phyloP scores from a whole-genome alignment of 2,329 filamentous ascomycete genomes.

The Colletotrichum agaves region DNA sequence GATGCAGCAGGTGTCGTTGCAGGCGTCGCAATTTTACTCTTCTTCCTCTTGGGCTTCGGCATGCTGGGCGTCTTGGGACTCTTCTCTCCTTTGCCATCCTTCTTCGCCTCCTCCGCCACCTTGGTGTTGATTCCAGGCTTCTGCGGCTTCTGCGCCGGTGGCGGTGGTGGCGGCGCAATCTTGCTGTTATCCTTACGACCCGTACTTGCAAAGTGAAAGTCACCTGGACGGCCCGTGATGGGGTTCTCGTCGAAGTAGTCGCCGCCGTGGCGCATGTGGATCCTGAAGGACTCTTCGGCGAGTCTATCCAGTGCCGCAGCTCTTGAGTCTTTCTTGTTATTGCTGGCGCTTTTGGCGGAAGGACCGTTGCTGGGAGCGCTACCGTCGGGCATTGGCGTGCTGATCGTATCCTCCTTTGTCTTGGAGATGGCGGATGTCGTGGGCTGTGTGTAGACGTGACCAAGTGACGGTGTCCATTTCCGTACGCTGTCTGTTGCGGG shows the following conservation, averaged over 20 bases:
- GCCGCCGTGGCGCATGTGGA: conserved; percentile 68
- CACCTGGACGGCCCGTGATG: conserved; percentile 73
- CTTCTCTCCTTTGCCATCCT: conserved; percentile 59
- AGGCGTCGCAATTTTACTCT: conserved; percentile 54
- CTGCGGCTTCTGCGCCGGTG: conserved; percentile 19
- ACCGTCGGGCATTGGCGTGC: conserved; percentile 59
- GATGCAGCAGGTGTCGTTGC: conserved; percentile 27
- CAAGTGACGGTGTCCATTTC: conserved; percentile 65
- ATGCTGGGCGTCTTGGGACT: conserved; percentile 53
- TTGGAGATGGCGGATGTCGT: conserved; percentile 39
- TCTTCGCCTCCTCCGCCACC: conserved; percentile 52
- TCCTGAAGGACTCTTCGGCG: conserved; percentile 67
- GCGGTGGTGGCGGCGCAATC: conserved; percentile 39
- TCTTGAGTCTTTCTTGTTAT: conserved; percentile 50
- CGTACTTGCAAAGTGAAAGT: conserved; percentile 72
- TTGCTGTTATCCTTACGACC: conserved; percentile 59
- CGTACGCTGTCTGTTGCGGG: conserved; percentile 61
- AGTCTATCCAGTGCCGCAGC: conserved; percentile 56
- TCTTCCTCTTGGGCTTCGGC: conserved; percentile 58
- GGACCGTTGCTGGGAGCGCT: conserved; percentile 39
- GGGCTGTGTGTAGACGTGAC: conserved; percentile 61
- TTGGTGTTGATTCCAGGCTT: conserved; percentile 54
- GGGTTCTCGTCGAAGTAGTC: conserved; percentile 77
- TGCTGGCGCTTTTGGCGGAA: conserved; percentile 39
- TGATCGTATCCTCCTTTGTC: conserved; percentile 41